These are phyloP conservation scores for Iris macrosiphon DNA, from an alignment of 106 monocot species.

Conservation along the genomic window DNA sequence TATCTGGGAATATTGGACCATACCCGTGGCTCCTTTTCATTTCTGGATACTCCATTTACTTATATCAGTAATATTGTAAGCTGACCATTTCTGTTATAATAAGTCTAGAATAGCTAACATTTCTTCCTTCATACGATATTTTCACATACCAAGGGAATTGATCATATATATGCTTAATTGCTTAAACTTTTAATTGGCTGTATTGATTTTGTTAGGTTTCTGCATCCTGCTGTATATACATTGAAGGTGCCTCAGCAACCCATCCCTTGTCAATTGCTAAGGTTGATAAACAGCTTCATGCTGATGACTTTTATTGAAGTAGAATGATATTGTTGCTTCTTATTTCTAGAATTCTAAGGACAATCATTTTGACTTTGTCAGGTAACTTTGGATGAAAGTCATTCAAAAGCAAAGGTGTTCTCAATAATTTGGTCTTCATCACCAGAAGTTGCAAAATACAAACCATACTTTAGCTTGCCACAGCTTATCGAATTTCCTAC, in stretches of 20 bases:
- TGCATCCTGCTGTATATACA: conserved; percentile 43
- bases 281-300: conserved; percentile 22
- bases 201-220: conserved; percentile 34
- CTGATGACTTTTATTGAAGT: not conserved
- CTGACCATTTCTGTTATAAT: not conserved
- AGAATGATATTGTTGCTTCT: not conserved
- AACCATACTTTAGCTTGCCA: conserved; percentile 65
- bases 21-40: conserved; percentile 40
- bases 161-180: not conserved
- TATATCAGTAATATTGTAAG: conserved; percentile 71
- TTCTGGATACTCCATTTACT: conserved; percentile 61
- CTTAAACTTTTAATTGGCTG: not conserved
- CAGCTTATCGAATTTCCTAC: conserved; percentile 80
- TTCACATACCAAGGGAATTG: not conserved
- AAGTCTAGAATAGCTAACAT: not conserved
- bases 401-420: conserved; percentile 28
- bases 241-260: conserved; percentile 76
- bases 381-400: conserved; percentile 50
- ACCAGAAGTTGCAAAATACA: conserved; percentile 33
- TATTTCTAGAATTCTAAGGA: not conserved
- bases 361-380: conserved; percentile 11
- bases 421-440: conserved; percentile 72
- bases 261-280: conserved; percentile 72
- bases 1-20: conserved; percentile 69
- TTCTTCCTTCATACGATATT: not conserved